Evolutionary conservation across 2,329 filamentous ascomycete genomes (phyloP).

Genomic region (Bipolaris zeicola): DNA sequence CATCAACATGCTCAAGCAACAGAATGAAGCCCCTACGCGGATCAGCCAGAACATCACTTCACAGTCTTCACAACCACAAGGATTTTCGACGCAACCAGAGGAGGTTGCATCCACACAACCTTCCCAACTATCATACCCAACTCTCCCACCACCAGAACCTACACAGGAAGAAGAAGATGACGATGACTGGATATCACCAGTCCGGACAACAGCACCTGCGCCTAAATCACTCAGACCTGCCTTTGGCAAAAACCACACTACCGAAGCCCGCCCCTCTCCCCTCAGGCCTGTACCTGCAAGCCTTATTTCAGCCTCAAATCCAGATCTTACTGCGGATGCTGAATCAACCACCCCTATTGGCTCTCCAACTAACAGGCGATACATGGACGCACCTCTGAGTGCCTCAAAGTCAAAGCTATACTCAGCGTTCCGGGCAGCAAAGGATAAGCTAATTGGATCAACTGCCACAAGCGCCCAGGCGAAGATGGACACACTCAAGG

Average conservation of each 20-base stretch:
- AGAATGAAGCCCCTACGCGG: slow-evolving; percentile 47
- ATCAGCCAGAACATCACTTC: slow-evolving; percentile 47
- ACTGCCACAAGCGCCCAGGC: slow-evolving; percentile 63
- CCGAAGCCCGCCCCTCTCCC: slow-evolving; percentile 52
- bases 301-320: slow-evolving; percentile 52
- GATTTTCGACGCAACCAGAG: slow-evolving; percentile 48
- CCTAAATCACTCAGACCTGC: slow-evolving; percentile 51
- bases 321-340: slow-evolving; percentile 45
- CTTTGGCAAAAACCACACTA: slow-evolving; percentile 65
- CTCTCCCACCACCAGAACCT: slow-evolving; percentile 37
- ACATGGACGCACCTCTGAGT: slow-evolving; percentile 78
- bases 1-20: slow-evolving; percentile 74
- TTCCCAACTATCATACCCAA: slow-evolving; percentile 50
- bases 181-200: slow-evolving; percentile 63
- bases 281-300: slow-evolving; percentile 55
- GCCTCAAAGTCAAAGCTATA: slow-evolving; percentile 93
- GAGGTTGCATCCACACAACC: slow-evolving; percentile 29
- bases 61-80: slow-evolving; percentile 33
- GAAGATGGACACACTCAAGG: slow-evolving; percentile 60
- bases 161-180: slow-evolving; percentile 42
- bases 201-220: slow-evolving; percentile 46
- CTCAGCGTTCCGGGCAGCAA: slow-evolving; percentile 86
- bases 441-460: slow-evolving; percentile 81
- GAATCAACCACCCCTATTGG: slow-evolving; percentile 63
- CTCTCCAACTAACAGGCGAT: slow-evolving; percentile 59